Evolutionary conservation across 768 basidiomycete genomes (phyloP), one percentile per base, ranked within the genome.

Genomic region (Leccinum aurantiacum): DNA sequence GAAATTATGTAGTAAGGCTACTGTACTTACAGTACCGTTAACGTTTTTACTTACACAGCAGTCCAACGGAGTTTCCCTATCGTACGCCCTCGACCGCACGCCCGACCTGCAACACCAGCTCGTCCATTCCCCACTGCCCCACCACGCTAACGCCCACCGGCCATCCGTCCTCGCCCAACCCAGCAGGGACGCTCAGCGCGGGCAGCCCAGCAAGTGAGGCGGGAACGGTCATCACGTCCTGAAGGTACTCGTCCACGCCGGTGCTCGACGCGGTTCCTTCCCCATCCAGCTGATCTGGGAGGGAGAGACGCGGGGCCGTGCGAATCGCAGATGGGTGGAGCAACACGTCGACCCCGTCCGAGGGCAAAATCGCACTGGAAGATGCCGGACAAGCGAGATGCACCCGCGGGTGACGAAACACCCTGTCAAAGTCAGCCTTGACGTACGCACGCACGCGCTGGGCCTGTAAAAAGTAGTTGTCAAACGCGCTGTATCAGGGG

Each of bases 391-490:
- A 15, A 47, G 82, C 74, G 33, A 77, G 24, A 50, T 82, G 76
- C 35, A 77, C 77, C 67, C 89, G 84, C 3, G 83, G 78, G 2
- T 82, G 71, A 1, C 78, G 75, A 75, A 98, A 95, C 37, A 88
- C 82, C 1, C 69, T 66, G 67, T 88, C 77, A 65, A 95, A 95
- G 67, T 98, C 95, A 5, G 79, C 67, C 59, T 84, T 82, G 54
- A 99, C 78, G 8, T 82, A 75, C 53, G 82, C 80, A 1, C 96
- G 87, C 10, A 98, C 83, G 33, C 86, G 82, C 62, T 93, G 89
- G 0, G 96, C 95, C 77, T 96, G 93, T 6, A 98, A 80, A 71
- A 94, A 99, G 73, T 96, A 98, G 69, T 96, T 98, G 75, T 98
- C 90, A 69, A 95, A 98, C n/a, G 94, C 94, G 59, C 94, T 98